Conservation (phyloP, 345 rosid species). For the Gossypium rotundifolium region DNA sequence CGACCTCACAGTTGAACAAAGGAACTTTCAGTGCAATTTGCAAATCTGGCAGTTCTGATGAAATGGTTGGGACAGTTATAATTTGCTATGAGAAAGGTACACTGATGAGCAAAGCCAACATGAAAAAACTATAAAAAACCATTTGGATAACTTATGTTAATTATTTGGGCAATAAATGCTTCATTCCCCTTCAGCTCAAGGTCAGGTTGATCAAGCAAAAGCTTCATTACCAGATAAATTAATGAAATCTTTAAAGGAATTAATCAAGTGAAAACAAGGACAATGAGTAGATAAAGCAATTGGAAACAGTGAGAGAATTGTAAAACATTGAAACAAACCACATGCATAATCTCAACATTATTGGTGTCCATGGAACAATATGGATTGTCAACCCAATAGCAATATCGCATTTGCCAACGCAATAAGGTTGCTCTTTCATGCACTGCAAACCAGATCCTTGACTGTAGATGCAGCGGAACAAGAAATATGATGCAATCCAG, state of each 20-base stretch:
- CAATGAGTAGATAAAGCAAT: background rate
- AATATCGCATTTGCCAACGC: background rate
- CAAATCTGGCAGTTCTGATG: too few species aligned
- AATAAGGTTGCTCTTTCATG: background rate
- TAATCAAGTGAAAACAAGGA: background rate
- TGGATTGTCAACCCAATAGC: background rate
- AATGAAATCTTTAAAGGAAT: background rate
- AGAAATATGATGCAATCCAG: constrained; percentile 4
- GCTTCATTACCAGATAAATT: background rate
- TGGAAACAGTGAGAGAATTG: background rate
- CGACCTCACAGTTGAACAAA: too few species aligned
- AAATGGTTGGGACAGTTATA: too few species aligned
- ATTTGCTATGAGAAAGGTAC: too few species aligned
- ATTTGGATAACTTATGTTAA: too few species aligned
- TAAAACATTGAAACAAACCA: background rate
- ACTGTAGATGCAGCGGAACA: constrained; percentile 1
- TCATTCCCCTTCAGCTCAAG: too few species aligned
- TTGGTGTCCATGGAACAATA: background rate
- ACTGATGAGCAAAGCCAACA: too few species aligned
- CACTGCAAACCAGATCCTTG: constrained; percentile 12
- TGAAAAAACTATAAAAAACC: too few species aligned
- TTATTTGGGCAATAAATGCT: too few species aligned
- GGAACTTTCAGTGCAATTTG: too few species aligned
- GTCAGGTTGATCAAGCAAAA: background rate
- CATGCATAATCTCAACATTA: background rate